phyloP scores from a whole-genome alignment of 768 basidiomycete genomes.

The Mycena polygramma region DNA sequence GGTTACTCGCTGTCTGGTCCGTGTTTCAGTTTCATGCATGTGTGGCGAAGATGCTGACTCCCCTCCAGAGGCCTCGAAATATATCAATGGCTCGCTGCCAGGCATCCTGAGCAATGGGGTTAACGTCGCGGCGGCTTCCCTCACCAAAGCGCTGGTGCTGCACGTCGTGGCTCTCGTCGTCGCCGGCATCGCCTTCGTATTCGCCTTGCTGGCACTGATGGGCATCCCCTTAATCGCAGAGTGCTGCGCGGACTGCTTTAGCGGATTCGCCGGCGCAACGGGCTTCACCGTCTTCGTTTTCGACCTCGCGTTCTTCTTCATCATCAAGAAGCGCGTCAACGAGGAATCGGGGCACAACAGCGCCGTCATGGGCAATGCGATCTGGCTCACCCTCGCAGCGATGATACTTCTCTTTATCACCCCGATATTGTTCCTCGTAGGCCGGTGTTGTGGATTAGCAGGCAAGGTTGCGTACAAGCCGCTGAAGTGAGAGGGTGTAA shows the following conservation, averaged over 20 bases:
- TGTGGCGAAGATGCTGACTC: neutral
- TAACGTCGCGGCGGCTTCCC: conserved; percentile 70
- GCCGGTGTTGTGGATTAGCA: conserved; percentile 33
- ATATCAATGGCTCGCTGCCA: conserved; percentile 54
- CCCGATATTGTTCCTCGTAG: conserved; percentile 36
- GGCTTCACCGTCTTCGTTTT: conserved; percentile 78
- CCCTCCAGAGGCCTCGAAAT: conserved; percentile 51
- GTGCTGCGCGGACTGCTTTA: conserved; percentile 70
- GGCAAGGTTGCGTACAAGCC: conserved; percentile 32
- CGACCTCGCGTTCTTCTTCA: conserved; percentile 79
- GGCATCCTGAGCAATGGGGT: conserved; percentile 25
- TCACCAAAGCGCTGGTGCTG: conserved; percentile 81
- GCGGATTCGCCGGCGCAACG: conserved; percentile 71
- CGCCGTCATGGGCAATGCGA: conserved; percentile 74
- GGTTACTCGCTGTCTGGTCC: conserved; percentile 76
- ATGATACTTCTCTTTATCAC: conserved; percentile 74
- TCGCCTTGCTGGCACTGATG: conserved; percentile 31
- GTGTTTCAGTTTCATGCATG: neutral
- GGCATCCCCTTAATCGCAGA: conserved; percentile 69
- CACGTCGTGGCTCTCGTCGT: conserved; percentile 76
- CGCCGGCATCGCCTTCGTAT: conserved; percentile 45
- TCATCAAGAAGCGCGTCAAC: conserved; percentile 75
- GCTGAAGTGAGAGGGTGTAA: neutral
- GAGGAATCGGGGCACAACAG: conserved; percentile 55
- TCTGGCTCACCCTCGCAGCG: conserved; percentile 77